These are phyloP conservation scores for Dictyostelium discoideum DNA, from an alignment of 78 protist genomes.

Conservation along the genomic window DNA sequence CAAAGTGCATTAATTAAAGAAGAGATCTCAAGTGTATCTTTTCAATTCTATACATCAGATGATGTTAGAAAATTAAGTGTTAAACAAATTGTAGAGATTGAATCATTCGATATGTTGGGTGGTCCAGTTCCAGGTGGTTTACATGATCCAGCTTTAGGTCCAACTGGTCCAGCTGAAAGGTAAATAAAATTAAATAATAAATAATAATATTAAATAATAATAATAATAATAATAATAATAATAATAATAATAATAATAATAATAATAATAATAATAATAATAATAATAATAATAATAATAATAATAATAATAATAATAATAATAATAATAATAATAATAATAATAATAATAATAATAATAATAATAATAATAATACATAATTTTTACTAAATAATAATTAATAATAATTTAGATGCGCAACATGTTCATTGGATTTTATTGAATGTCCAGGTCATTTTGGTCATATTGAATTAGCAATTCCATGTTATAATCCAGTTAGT, in stretches of 20 bases:
- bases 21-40: conserved; percentile 70
- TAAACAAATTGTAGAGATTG: conserved; percentile 74
- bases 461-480: conserved; percentile 93
- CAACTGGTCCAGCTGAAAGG: conserved; percentile 80
- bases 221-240: neutral
- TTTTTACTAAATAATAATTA: too few species aligned
- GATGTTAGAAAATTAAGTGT: conserved; percentile 76
- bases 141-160: conserved; percentile 95
- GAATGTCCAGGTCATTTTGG: conserved; percentile 98
- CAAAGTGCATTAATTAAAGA: conserved; percentile 19
- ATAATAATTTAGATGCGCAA: conserved; percentile 77
- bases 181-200: neutral
- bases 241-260: neutral
- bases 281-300: neutral
- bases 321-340: neutral
- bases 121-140: conserved; percentile 89
- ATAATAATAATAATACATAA: neutral
- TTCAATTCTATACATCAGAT: conserved; percentile 79
- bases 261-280: neutral
- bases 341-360: neutral
- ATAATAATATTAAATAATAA: neutral
- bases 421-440: conserved; percentile 85
- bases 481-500: conserved; percentile 93
- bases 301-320: neutral
- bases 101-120: conserved; percentile 77